Percentiles rank a stretch among this genome's conserved stretches.
Conservation (phyloP, 352 stramenopile genomes). For the Phytophthora palmivora region DNA sequence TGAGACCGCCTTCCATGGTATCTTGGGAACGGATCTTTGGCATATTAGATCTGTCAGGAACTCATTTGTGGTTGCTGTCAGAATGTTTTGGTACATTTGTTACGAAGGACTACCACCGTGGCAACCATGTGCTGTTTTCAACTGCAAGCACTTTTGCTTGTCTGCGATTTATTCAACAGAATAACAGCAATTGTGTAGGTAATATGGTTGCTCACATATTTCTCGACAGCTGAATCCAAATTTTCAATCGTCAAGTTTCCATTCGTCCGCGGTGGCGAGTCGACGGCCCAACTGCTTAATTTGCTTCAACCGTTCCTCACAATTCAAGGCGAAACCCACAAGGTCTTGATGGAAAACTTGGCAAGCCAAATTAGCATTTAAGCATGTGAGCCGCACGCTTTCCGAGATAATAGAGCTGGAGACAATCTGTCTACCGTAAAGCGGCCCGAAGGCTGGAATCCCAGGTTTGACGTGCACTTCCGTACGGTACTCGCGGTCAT, state of each 20-base stretch:
- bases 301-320: constrained; percentile 86
- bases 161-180: too few species aligned
- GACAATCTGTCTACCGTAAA: constrained; percentile 80
- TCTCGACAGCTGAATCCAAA: not conserved
- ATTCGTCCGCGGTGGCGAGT: constrained; percentile 57
- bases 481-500: constrained; percentile 75
- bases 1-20: too few species aligned
- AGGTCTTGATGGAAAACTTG: constrained; percentile 86
- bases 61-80: too few species aligned
- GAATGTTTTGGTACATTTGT: too few species aligned
- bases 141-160: too few species aligned
- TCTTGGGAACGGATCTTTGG: too few species aligned
- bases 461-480: constrained; percentile 78
- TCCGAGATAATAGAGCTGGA: constrained; percentile 65
- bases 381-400: constrained; percentile 73
- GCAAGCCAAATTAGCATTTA: constrained; percentile 88
- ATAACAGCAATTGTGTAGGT: not conserved
- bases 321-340: constrained; percentile 81
- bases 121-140: too few species aligned
- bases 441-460: constrained; percentile 76
- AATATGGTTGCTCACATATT: constrained; percentile 2
- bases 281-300: constrained; percentile 86
- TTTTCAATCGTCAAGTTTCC: constrained; percentile 43
- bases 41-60: too few species aligned
- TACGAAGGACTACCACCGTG: too few species aligned